phyloP scores from a whole-genome alignment of 371 early-diverging fungal genomes.

The Blastocladiella emersonii region DNA sequence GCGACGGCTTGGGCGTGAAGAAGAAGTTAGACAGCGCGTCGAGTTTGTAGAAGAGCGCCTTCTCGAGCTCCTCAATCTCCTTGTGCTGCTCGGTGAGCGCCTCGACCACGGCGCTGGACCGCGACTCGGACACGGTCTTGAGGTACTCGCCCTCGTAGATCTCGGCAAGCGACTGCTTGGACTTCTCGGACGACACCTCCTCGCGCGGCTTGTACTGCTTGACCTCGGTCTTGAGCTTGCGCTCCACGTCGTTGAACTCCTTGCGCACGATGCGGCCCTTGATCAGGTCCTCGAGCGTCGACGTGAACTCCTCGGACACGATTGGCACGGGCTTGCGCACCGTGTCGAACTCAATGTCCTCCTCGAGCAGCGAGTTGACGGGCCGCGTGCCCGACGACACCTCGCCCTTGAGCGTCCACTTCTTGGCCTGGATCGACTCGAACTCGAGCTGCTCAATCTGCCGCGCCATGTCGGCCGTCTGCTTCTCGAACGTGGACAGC shows the following conservation, averaged over 20 bases:
- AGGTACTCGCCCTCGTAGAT: slow-evolving; percentile 82
- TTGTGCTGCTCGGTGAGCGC: slow-evolving; percentile 56
- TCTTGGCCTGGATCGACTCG: slow-evolving; percentile 65
- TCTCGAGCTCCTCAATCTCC: slow-evolving; percentile 60
- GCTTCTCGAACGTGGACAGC: slow-evolving; percentile 58
- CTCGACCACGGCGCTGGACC: slow-evolving; percentile 12
- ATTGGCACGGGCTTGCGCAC: slow-evolving; percentile 71
- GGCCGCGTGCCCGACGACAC: slow-evolving; percentile 61
- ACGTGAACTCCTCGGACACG: slow-evolving; percentile 79
- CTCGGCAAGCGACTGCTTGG: slow-evolving; percentile 74
- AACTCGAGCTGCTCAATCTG: slow-evolving; percentile 69
- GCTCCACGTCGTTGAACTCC: slow-evolving; percentile 82
- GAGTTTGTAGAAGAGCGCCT: slow-evolving; percentile 56
- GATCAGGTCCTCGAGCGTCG: slow-evolving; percentile 81
- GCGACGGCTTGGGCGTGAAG: slow-evolving; percentile 56
- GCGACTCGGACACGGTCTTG: slow-evolving; percentile 21
- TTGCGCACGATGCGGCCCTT: slow-evolving; percentile 68
- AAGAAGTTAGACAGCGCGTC: slow-evolving; percentile 88
- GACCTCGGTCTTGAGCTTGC: slow-evolving; percentile 38
- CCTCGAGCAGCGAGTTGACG: slow-evolving; percentile 80
- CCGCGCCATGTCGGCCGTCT: slow-evolving; percentile 45
- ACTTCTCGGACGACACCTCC: slow-evolving; percentile 66
- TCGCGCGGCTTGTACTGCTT: slow-evolving; percentile 60
- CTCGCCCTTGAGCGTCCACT: slow-evolving; percentile 87
- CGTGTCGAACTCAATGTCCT: slow-evolving; percentile 78